Evolutionary conservation across 2,329 filamentous ascomycete genomes (phyloP).

Genomic region (Trichoderma atroviride): DNA sequence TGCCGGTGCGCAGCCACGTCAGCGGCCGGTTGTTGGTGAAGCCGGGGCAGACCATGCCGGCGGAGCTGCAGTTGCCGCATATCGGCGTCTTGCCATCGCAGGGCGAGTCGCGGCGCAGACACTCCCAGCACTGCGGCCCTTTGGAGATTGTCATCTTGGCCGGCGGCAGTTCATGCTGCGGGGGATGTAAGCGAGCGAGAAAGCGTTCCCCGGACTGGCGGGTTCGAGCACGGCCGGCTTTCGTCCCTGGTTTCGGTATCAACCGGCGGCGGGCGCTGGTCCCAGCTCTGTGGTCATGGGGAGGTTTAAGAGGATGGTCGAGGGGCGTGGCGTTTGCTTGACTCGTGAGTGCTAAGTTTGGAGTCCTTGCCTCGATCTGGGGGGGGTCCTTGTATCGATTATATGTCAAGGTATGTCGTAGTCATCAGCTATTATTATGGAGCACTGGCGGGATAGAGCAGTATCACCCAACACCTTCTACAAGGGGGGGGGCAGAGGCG

Average conservation of each 20-base stretch:
- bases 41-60: slow-evolving; percentile 43
- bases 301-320: slow-evolving; percentile 8
- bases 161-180: slow-evolving; percentile 13
- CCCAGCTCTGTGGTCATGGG: not conserved
- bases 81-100: slow-evolving; percentile 43
- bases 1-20: slow-evolving; percentile 46
- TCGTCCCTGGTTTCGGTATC: not conserved
- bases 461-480: not conserved
- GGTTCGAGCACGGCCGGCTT: not conserved
- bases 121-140: slow-evolving; percentile 46
- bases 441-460: not conserved
- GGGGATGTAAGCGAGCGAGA: not conserved
- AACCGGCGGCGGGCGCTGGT: not conserved
- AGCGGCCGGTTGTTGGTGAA: slow-evolving; percentile 44
- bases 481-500: not conserved
- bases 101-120: slow-evolving; percentile 44
- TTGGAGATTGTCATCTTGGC: slow-evolving; percentile 21
- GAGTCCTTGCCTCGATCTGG: not conserved
- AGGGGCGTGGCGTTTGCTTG: slow-evolving; percentile 10
- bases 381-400: slow-evolving; percentile 1
- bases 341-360: not conserved
- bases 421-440: not conserved
- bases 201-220: not conserved
- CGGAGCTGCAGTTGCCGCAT: slow-evolving; percentile 42
- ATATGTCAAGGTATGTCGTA: not conserved